Evolutionary conservation across 2,329 filamentous ascomycete genomes (phyloP).

Genomic region (Pseudodiploospora longispora): DNA sequence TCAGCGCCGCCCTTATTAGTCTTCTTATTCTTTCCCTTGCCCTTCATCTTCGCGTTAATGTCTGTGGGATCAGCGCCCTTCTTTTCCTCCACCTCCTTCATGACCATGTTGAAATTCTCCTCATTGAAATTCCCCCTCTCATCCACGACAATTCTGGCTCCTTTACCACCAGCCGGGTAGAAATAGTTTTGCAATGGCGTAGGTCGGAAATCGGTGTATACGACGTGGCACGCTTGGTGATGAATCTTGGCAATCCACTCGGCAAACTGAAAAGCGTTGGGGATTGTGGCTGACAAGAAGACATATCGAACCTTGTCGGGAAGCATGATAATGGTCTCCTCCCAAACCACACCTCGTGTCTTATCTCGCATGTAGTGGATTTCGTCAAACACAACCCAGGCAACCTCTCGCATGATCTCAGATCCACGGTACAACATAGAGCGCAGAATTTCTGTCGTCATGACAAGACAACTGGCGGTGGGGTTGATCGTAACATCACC

Average conservation of each 20-base stretch:
- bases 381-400: conserved; percentile 97
- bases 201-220: conserved; percentile 96
- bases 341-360: conserved; percentile 92
- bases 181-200: conserved; percentile 97
- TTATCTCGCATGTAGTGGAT: conserved; percentile 98
- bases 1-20: conserved; percentile 78
- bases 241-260: conserved; percentile 99
- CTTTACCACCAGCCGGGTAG: conserved; percentile 85
- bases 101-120: conserved; percentile 94
- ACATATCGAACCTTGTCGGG: conserved; percentile 99
- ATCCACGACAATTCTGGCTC: conserved; percentile 89
- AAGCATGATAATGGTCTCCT: conserved; percentile 95
- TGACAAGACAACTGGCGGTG: conserved; percentile 93
- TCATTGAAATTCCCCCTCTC: conserved; percentile 95
- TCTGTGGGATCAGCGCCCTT: conserved; percentile 80
- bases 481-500: conserved; percentile 99
- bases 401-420: conserved; percentile 98
- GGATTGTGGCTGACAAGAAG: conserved; percentile 95
- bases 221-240: conserved; percentile 94
- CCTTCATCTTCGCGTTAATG: conserved; percentile 69
- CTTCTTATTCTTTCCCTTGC: conserved; percentile 87
- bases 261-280: conserved; percentile 97
- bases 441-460: conserved; percentile 98
- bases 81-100: conserved; percentile 80
- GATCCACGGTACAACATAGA: conserved; percentile 98